A percentile compares a stretch with the other conserved stretches of the same genome.
These are phyloP conservation scores for Jacaranda copaia DNA, from an alignment of 257 asterid species.

Conservation along the genomic window DNA sequence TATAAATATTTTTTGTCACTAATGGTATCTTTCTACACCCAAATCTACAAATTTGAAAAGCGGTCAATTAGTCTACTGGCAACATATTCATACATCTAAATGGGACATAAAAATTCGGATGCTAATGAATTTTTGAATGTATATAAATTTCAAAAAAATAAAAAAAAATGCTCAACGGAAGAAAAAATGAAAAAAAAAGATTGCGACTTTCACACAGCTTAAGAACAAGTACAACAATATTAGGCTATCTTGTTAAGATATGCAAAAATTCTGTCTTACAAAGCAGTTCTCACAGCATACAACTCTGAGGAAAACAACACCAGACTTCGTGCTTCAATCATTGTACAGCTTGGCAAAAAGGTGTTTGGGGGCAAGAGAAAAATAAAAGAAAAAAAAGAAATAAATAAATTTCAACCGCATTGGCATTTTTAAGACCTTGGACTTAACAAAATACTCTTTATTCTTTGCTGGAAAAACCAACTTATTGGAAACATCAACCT, in stretches of 20 bases:
- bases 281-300: background rate
- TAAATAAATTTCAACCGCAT: background rate
- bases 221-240: background rate
- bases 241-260: background rate
- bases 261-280: background rate
- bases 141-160: too few relatives aligned
- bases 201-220: background rate
- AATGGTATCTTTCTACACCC: too few relatives aligned
- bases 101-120: too few relatives aligned
- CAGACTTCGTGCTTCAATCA: background rate
- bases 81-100: too few relatives aligned
- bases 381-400: too few relatives aligned
- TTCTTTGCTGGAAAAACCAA: conserved; percentile 1
- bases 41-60: too few relatives aligned
- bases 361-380: too few relatives aligned
- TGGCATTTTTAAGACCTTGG: background rate
- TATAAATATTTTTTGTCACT: too few relatives aligned
- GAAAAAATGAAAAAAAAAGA: background rate
- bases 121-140: too few relatives aligned
- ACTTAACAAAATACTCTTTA: background rate
- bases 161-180: too few relatives aligned
- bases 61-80: too few relatives aligned
- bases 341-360: background rate
- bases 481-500: background rate
- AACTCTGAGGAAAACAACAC: background rate